Evolutionary conservation across 1,284 basidiomycete genomes (phyloP).

Genomic region (Uromyces viciae-fabae): DNA sequence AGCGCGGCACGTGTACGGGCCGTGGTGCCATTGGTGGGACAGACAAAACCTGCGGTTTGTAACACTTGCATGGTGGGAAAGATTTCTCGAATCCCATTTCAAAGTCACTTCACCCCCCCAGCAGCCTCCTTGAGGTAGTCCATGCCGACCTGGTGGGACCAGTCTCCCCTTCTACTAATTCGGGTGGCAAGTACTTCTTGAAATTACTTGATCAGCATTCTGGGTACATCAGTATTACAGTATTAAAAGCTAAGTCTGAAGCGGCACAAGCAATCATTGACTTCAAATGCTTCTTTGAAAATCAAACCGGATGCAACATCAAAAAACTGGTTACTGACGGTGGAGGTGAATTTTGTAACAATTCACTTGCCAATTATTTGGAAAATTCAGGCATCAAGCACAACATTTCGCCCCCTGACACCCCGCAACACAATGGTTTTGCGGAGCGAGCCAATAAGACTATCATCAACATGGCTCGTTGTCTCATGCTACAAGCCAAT

Average conservation of each 20-base stretch:
- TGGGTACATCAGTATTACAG: not conserved
- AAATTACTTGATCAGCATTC: not conserved
- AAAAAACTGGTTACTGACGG: not conserved
- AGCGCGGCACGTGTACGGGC: too few species aligned
- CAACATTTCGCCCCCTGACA: too few species aligned
- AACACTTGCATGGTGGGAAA: too few species aligned
- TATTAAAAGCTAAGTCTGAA: not conserved
- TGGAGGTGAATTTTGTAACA: not conserved
- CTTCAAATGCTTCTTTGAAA: not conserved
- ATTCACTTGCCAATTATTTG: not conserved
- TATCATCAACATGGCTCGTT: too few species aligned
- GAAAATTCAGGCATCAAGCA: not conserved
- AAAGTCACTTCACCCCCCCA: too few species aligned
- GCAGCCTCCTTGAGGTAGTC: not conserved
- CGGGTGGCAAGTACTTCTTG: not conserved
- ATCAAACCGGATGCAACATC: not conserved
- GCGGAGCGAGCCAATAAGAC: too few species aligned
- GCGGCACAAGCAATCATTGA: not conserved
- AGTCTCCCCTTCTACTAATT: not conserved
- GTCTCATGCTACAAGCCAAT: too few species aligned
- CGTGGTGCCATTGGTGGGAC: too few species aligned
- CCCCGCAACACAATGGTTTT: too few species aligned
- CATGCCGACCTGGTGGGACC: not conserved
- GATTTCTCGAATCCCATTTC: too few species aligned
- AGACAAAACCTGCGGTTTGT: too few species aligned